Percentiles rank a stretch among this genome's conserved stretches.
These are phyloP conservation scores for Mycena epipterygia DNA, from an alignment of 768 basidiomycete species.

Conservation along the genomic window DNA sequence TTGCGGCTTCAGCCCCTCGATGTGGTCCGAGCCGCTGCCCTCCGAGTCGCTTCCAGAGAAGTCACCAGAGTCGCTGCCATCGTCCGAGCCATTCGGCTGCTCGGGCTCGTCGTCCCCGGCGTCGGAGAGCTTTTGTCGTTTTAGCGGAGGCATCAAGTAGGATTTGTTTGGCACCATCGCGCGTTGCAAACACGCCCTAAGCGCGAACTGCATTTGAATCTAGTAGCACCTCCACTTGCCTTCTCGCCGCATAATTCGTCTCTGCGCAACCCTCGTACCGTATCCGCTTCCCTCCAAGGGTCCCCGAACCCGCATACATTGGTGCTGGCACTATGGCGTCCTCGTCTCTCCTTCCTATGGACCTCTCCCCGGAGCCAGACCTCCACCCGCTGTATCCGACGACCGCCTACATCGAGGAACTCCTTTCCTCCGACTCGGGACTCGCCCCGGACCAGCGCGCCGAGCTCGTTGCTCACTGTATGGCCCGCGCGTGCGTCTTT, in stretches of 20 bases:
- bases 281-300: not conserved
- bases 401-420: conserved; percentile 68
- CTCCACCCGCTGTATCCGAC: conserved; percentile 85
- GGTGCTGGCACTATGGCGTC: conserved; percentile 28
- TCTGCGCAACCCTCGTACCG: not conserved
- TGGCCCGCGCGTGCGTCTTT: conserved; percentile 83
- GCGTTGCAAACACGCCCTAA: not conserved
- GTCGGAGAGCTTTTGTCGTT: conserved; percentile 63
- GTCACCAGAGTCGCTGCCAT: conserved; percentile 45
- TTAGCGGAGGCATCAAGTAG: conserved; percentile 61
- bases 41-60: conserved; percentile 41
- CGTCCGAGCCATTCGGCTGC: conserved; percentile 42
- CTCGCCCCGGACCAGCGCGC: conserved; percentile 76
- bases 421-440: conserved; percentile 77
- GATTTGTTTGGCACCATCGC: conserved; percentile 3
- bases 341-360: conserved; percentile 51
- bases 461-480: conserved; percentile 79
- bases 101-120: conserved; percentile 29
- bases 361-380: conserved; percentile 83
- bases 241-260: not conserved
- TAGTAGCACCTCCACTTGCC: not conserved
- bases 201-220: not conserved
- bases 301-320: not conserved
- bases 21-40: conserved; percentile 71
- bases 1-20: conserved; percentile 62